phyloP scores from a whole-genome alignment of 805 yeast genomes.

The Ogataea kodamae region DNA sequence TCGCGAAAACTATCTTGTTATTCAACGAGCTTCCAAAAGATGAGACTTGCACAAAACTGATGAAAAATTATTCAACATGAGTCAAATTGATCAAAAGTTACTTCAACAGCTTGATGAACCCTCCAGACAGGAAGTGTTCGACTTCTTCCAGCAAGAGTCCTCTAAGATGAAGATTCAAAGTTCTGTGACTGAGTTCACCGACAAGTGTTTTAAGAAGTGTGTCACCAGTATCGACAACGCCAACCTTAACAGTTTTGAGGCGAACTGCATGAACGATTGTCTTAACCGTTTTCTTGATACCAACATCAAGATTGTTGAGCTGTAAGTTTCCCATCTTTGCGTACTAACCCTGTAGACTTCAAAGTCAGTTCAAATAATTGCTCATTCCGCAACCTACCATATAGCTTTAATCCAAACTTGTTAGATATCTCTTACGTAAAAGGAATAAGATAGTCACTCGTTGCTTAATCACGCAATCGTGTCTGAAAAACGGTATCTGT shows the following conservation, averaged over 20 bases:
- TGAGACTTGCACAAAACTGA: background rate
- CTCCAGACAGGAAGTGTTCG: constrained; percentile 68
- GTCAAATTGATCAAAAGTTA: constrained; percentile 27
- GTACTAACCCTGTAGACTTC: constrained; percentile 19
- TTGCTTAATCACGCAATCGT: too few relatives aligned
- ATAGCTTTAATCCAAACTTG: too few relatives aligned
- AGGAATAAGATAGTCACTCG: too few relatives aligned
- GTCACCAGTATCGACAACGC: constrained; percentile 46
- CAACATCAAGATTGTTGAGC: constrained; percentile 76
- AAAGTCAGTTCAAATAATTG: constrained; percentile 15
- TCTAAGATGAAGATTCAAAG: constrained; percentile 83
- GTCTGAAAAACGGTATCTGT: too few relatives aligned
- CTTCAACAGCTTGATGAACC: constrained; percentile 51
- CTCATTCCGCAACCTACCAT: too few relatives aligned
- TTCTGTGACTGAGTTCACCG: constrained; percentile 85
- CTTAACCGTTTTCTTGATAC: constrained; percentile 84
- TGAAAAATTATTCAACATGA: constrained; percentile 15
- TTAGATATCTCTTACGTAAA: too few relatives aligned
- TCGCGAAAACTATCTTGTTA: constrained; percentile 20
- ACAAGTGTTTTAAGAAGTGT: constrained; percentile 87
- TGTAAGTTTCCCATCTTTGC: constrained; percentile 21
- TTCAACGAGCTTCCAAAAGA: constrained; percentile 6
- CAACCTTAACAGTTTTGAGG: constrained; percentile 56
- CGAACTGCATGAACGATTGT: constrained; percentile 73
- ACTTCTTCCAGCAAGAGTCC: constrained; percentile 77